Conservation (phyloP, 129 eudicot species). For the sunflower (Helianthus annuus) region DNA sequence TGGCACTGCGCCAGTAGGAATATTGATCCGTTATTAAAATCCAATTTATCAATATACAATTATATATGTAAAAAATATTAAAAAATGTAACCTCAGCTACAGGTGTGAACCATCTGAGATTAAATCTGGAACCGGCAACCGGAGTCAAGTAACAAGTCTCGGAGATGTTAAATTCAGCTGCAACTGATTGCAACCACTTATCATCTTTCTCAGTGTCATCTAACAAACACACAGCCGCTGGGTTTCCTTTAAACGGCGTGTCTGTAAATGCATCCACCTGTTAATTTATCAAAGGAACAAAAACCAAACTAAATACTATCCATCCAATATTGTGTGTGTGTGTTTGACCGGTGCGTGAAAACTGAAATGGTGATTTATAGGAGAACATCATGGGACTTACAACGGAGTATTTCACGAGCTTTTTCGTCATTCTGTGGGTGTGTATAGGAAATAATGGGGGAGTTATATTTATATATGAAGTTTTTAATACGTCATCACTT, state of each 20-base stretch:
- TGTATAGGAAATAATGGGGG: no score
- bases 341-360: background rate
- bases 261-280: constrained; percentile 25
- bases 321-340: background rate
- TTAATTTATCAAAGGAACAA: background rate
- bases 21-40: no score
- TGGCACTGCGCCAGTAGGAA: no score
- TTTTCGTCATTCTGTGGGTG: background rate
- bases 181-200: constrained; percentile 74
- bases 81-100: constrained; percentile 59
- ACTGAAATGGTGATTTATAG: background rate
- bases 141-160: constrained; percentile 67
- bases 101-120: constrained; percentile 87
- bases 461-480: no score
- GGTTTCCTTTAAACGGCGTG: constrained; percentile 19
- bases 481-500: no score
- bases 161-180: constrained; percentile 73
- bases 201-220: constrained; percentile 59
- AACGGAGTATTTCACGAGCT: constrained; percentile 5
- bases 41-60: background rate
- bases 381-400: background rate
- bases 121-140: constrained; percentile 46
- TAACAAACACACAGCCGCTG: constrained; percentile 36
- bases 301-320: background rate
- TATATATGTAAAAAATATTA: background rate